Evolutionary conservation across 1,139 yeast species (phyloP).

Genomic region (Lodderomyces pseudojiufengensis): DNA sequence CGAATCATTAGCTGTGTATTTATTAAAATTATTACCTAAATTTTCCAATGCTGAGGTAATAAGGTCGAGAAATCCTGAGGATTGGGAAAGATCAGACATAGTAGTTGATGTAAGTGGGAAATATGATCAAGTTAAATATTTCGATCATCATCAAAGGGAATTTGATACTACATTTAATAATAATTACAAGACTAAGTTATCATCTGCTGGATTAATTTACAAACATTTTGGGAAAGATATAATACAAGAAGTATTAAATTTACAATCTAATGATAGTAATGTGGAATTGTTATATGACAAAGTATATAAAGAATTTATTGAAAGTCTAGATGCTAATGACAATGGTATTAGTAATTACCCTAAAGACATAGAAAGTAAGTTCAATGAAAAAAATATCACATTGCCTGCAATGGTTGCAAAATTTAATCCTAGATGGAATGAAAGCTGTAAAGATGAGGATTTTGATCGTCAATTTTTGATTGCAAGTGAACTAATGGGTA

Average conservation of each 20-base stretch:
- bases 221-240: slow-evolving; percentile 90
- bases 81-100: slow-evolving; percentile 85
- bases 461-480: slow-evolving; percentile 63
- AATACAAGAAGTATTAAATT: slow-evolving; percentile 42
- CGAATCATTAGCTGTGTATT: slow-evolving; percentile 91
- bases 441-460: slow-evolving; percentile 57
- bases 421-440: slow-evolving; percentile 85
- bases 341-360: slow-evolving; percentile 83
- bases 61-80: slow-evolving; percentile 78
- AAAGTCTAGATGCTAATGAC: slow-evolving; percentile 93
- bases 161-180: slow-evolving; percentile 36
- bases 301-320: slow-evolving; percentile 80
- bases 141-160: slow-evolving; percentile 92
- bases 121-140: slow-evolving; percentile 81
- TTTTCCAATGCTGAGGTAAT: slow-evolving; percentile 64
- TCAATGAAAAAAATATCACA: slow-evolving; percentile 47
- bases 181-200: slow-evolving; percentile 61
- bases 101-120: slow-evolving; percentile 96
- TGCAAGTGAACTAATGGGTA: slow-evolving; percentile 83
- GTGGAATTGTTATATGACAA: slow-evolving; percentile 66
- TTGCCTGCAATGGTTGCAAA: slow-evolving; percentile 74
- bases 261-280: slow-evolving; percentile 26
- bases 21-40: slow-evolving; percentile 71
- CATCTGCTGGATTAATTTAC: slow-evolving; percentile 91
- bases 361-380: slow-evolving; percentile 38